Percentiles rank a stretch among this genome's conserved stretches.
phyloP scores from a whole-genome alignment of 176 grass and related monocot species.

The Alloteropsis semialata region DNA sequence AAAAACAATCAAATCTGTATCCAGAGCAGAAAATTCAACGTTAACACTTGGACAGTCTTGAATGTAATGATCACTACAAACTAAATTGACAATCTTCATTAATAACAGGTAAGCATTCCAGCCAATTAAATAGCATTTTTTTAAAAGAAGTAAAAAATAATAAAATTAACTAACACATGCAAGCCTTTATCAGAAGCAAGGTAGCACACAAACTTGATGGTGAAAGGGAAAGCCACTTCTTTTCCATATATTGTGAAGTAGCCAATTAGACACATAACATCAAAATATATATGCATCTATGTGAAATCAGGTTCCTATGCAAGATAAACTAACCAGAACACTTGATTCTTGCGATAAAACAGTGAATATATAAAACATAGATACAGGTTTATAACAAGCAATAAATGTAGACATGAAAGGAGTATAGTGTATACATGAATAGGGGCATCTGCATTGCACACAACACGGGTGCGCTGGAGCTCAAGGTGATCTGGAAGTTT shows the following conservation, averaged over 20 bases:
- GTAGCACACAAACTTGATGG: not conserved
- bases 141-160: not conserved
- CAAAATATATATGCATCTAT: not conserved
- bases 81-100: not conserved
- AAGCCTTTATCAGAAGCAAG: conserved; percentile 5
- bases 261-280: not conserved
- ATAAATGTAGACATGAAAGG: not conserved
- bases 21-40: not conserved
- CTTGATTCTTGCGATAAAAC: not conserved
- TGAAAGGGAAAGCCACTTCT: not conserved
- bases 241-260: not conserved
- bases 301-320: not conserved
- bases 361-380: not conserved
- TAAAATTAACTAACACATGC: not conserved
- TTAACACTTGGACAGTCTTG: not conserved
- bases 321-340: not conserved
- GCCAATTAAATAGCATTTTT: not conserved
- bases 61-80: not conserved
- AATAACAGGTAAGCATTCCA: not conserved
- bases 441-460: conserved; percentile 76
- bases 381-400: not conserved
- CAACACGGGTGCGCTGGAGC: conserved; percentile 67
- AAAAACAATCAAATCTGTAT: not conserved
- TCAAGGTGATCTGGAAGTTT: conserved; percentile 80
- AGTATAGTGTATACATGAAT: conserved; percentile 45